Evolutionary conservation across 2,329 filamentous ascomycete genomes (phyloP).

Genomic region (Diaporthe vexans): DNA sequence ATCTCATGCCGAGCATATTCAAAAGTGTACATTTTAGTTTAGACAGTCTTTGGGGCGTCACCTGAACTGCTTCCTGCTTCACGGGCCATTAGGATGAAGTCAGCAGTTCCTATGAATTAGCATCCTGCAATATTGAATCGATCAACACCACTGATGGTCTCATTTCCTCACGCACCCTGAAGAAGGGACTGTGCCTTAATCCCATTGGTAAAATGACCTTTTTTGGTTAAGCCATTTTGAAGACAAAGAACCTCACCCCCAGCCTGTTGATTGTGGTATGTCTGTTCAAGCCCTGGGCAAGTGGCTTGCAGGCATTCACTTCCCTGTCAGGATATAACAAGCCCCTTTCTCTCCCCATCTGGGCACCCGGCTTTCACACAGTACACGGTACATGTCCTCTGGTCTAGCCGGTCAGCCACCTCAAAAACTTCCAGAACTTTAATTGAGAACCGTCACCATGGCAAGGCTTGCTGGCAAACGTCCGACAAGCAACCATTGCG

Average conservation of each 20-base stretch:
- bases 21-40: slow-evolving; percentile 12
- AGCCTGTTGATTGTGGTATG: not conserved
- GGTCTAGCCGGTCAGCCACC: no score
- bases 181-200: not conserved
- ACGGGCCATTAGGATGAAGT: not conserved
- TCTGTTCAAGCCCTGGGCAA: not conserved
- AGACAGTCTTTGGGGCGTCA: not conserved
- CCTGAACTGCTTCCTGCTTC: slow-evolving; percentile 1
- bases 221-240: no score
- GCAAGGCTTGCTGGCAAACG: not conserved
- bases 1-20: not conserved
- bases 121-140: not conserved
- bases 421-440: not conserved
- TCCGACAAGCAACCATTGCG: no score
- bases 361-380: not conserved
- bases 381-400: not conserved
- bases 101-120: slow-evolving; percentile 1
- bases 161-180: not conserved
- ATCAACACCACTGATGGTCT: not conserved
- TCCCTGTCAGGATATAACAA: not conserved
- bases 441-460: not conserved
- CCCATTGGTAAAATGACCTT: not conserved
- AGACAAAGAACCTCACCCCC: not conserved
- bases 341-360: not conserved
- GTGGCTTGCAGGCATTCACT: not conserved